These are phyloP conservation scores for Trichosporon inkin DNA, from an alignment of 1,284 basidiomycete genomes.

Conservation along the genomic window DNA sequence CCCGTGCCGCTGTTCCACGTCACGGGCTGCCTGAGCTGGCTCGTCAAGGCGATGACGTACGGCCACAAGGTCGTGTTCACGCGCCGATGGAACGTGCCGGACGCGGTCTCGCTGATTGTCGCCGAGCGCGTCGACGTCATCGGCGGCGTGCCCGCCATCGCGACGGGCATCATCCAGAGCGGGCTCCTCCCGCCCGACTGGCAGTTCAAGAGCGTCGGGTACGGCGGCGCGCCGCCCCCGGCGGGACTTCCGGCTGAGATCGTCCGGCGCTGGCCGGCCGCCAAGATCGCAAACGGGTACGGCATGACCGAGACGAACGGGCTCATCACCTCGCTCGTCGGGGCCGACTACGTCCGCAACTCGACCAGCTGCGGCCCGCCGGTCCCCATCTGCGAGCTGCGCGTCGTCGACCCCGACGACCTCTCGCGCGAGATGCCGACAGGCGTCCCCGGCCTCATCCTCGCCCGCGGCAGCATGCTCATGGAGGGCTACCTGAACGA, in stretches of 20 bases:
- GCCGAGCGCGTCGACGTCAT: constrained; percentile 35
- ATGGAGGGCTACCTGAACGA: constrained; percentile 42
- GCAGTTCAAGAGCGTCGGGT: constrained; percentile 36
- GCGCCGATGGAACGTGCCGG: constrained; percentile 33
- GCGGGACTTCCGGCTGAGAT: constrained; percentile 34
- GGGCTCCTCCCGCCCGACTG: constrained; percentile 15
- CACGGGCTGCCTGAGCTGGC: constrained; percentile 45
- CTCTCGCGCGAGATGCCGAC: constrained; percentile 14
- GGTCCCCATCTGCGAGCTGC: constrained; percentile 36
- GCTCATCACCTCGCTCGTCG: constrained; percentile 35
- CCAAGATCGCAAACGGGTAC: constrained; percentile 31
- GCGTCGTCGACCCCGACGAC: constrained; percentile 32
- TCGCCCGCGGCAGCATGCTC: constrained; percentile 36
- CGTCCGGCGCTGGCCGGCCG: constrained; percentile 33
- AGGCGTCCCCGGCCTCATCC: constrained; percentile 31
- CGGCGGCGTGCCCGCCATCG: constrained; percentile 45
- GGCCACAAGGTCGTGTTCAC: constrained; percentile 40
- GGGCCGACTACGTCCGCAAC: constrained; percentile 34
- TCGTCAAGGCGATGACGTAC: constrained; percentile 35
- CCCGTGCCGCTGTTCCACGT: constrained; percentile 47
- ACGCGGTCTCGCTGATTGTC: constrained; percentile 33
- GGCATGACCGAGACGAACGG: constrained; percentile 48
- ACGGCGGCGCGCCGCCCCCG: constrained; percentile 45
- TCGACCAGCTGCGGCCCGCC: constrained; percentile 26
- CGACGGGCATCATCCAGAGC: constrained; percentile 26